These are phyloP conservation scores for Pythium plurisporium DNA, from an alignment of 352 stramenopile species.

Conservation along the genomic window DNA sequence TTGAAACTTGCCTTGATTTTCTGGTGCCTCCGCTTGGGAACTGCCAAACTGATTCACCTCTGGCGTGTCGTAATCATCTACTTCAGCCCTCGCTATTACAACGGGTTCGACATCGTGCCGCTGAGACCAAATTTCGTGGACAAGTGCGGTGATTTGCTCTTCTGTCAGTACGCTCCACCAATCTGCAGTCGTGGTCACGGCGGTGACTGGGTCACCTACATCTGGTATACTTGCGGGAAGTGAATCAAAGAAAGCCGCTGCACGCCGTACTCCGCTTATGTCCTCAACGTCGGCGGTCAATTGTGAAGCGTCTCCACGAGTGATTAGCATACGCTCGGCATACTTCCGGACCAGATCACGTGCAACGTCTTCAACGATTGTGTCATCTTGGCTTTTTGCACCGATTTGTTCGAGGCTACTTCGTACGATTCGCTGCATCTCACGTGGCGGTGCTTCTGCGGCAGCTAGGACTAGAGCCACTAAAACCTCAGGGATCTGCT, in stretches of 20 bases:
- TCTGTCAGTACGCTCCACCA: constrained; percentile 24
- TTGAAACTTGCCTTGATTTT: too few relatives aligned
- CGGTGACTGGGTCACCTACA: too few relatives aligned
- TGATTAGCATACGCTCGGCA: constrained; percentile 4
- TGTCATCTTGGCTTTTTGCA: not conserved
- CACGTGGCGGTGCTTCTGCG: not conserved
- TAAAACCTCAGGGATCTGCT: constrained; percentile 19
- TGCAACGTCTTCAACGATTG: constrained; percentile 6
- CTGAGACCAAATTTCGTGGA: constrained; percentile 19
- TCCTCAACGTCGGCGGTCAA: constrained; percentile 4
- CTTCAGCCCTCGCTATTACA: too few relatives aligned
- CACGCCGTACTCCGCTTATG: constrained; percentile 17
- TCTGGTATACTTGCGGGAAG: too few relatives aligned
- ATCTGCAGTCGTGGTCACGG: too few relatives aligned
- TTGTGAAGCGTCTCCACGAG: too few relatives aligned
- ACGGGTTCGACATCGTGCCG: not conserved
- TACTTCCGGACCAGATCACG: constrained; percentile 6
- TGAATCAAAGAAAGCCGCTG: constrained; percentile 16
- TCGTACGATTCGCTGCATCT: constrained; percentile 15
- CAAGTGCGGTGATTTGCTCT: constrained; percentile 17
- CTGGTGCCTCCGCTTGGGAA: too few relatives aligned
- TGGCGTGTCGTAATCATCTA: too few relatives aligned
- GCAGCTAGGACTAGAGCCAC: constrained; percentile 2
- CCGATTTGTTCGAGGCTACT: constrained; percentile 14
- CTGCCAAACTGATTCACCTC: too few relatives aligned